Percentiles rank a stretch among this genome's conserved stretches.
Evolutionary conservation across 108 stramenopile genomes (phyloP).

Genomic region (Nitzschia palea): DNA sequence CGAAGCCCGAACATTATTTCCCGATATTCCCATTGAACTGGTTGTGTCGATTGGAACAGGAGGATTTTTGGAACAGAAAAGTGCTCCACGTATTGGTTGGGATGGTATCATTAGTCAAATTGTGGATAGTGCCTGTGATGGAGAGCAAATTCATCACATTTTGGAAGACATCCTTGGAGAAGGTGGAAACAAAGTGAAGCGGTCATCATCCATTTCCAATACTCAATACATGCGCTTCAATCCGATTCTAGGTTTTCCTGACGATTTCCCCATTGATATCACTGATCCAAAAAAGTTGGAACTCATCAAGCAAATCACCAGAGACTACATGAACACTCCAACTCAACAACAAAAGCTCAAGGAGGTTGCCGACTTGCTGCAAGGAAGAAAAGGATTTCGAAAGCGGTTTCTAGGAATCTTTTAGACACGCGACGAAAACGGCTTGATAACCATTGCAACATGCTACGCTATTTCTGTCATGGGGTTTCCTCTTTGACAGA

Average conservation of each 20-base stretch:
- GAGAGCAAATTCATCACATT: slow-evolving; percentile 74
- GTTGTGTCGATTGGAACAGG: slow-evolving; percentile 83
- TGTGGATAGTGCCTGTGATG: slow-evolving; percentile 78
- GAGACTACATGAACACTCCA: slow-evolving; percentile 68
- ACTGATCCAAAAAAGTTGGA: slow-evolving; percentile 66
- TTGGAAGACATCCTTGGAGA: slow-evolving; percentile 79
- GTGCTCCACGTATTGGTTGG: slow-evolving; percentile 80
- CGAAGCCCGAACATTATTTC: slow-evolving; percentile 81
- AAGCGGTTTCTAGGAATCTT: slow-evolving; percentile 3
- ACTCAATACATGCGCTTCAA: slow-evolving; percentile 84
- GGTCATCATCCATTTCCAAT: slow-evolving; percentile 42
- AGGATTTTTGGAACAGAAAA: slow-evolving; percentile 71
- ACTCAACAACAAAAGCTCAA: slow-evolving; percentile 62
- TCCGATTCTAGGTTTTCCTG: slow-evolving; percentile 63
- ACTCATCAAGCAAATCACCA: slow-evolving; percentile 58
- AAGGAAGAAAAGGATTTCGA: slow-evolving; percentile 16
- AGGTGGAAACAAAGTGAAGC: slow-evolving; percentile 33
- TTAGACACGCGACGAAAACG: no score
- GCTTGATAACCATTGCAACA: no score
- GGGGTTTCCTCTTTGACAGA: no score
- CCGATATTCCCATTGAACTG: slow-evolving; percentile 80
- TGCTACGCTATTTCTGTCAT: no score
- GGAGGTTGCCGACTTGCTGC: slow-evolving; percentile 30
- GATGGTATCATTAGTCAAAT: slow-evolving; percentile 89
- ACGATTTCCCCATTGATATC: slow-evolving; percentile 56